A percentile compares a stretch with the other conserved stretches of the same genome.
phyloP scores from a whole-genome alignment of 208 protist genomes.

The Leishmania turanica region DNA sequence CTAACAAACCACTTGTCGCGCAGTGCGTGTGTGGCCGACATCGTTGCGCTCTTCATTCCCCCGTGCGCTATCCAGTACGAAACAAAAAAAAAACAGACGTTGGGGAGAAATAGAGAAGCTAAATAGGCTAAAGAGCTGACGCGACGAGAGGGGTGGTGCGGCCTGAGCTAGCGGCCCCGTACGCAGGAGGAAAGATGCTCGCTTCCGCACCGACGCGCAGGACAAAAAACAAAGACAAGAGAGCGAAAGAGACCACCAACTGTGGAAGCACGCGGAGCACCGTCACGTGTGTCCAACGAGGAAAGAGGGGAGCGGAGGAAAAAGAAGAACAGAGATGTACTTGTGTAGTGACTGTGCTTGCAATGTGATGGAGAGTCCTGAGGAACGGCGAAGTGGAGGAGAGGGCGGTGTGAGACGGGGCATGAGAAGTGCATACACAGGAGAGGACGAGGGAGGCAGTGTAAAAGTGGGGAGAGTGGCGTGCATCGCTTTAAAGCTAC shows the following conservation, averaged over 20 bases:
- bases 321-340: slow-evolving; percentile 13
- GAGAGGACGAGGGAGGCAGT: neutral
- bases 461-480: neutral
- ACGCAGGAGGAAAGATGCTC: neutral
- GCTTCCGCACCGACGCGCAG: too few species aligned
- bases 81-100: neutral
- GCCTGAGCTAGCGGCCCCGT: neutral
- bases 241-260: neutral
- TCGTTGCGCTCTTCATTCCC: slow-evolving; percentile 5
- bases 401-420: neutral
- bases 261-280: neutral
- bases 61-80: neutral
- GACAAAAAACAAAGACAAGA: neutral
- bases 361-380: neutral
- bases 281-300: slow-evolving; percentile 1
- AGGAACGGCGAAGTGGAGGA: neutral
- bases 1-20: slow-evolving; percentile 85
- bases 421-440: neutral
- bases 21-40: slow-evolving; percentile 62
- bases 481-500: neutral
- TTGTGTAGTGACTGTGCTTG: neutral
- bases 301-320: neutral
- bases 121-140: neutral
- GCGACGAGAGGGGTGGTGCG: neutral
- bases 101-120: neutral